These are phyloP conservation scores for Triangularia verruculosa DNA, from an alignment of 2,329 filamentous ascomycete species.

Conservation along the genomic window DNA sequence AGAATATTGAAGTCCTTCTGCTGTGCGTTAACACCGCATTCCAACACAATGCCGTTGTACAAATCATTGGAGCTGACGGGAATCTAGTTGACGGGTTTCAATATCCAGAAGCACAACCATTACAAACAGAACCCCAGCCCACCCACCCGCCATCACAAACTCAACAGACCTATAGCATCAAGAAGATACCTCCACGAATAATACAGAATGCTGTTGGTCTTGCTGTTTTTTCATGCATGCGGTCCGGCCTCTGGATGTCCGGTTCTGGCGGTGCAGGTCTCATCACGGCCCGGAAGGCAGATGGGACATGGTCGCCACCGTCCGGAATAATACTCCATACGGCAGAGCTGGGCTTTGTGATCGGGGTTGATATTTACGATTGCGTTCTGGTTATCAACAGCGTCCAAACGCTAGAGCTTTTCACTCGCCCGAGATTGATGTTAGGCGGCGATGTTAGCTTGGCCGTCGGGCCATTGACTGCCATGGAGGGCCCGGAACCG, in stretches of 20 bases:
- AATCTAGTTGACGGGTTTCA: constrained; percentile 54
- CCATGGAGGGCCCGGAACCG: constrained; percentile 50
- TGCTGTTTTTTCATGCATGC: constrained; percentile 94
- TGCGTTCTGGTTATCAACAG: constrained; percentile 92
- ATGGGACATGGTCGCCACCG: constrained; percentile 87
- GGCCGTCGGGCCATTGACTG: constrained; percentile 69
- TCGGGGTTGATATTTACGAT: constrained; percentile 93
- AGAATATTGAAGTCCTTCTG: constrained; percentile 88
- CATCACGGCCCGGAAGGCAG: constrained; percentile 76
- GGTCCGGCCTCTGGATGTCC: constrained; percentile 86
- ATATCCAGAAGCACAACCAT: constrained; percentile 38
- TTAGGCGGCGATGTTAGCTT: constrained; percentile 79
- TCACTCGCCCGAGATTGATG: constrained; percentile 74
- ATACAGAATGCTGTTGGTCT: constrained; percentile 87
- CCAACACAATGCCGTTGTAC: constrained; percentile 15
- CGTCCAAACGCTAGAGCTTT: constrained; percentile 76
- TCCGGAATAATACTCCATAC: constrained; percentile 91
- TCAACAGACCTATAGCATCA: constrained; percentile 48
- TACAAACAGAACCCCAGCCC: constrained; percentile 31
- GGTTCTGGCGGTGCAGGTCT: constrained; percentile 89
- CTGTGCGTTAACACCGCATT: constrained; percentile 51
- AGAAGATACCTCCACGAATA: constrained; percentile 83
- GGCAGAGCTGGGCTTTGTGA: constrained; percentile 80
- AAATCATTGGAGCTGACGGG: neutral
- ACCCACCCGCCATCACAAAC: constrained; percentile 45